phyloP scores from a whole-genome alignment of 148 eudicot species.

The Oxyria digyna region DNA sequence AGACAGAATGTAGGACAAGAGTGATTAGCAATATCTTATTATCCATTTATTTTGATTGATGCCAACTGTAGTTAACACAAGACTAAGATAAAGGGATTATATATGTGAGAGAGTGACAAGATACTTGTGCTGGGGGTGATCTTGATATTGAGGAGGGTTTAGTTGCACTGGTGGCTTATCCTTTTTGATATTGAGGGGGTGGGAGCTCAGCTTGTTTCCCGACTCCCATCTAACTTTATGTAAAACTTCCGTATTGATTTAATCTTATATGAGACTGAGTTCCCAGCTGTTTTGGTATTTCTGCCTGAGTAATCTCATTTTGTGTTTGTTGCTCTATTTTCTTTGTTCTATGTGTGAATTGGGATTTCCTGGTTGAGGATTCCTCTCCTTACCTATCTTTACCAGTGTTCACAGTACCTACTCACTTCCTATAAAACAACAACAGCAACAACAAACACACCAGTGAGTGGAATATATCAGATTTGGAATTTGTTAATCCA shows the following conservation, averaged over 20 bases:
- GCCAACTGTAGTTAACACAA: not conserved
- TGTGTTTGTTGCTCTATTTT: not conserved
- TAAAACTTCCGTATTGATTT: too few species aligned
- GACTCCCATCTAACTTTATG: too few species aligned
- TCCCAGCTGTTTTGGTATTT: not conserved
- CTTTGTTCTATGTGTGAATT: not conserved
- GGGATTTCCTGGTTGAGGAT: not conserved
- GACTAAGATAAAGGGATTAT: not conserved
- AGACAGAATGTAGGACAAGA: not conserved
- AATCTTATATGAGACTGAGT: not conserved
- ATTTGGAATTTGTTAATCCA: not conserved
- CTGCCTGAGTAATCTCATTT: not conserved
- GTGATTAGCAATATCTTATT: not conserved
- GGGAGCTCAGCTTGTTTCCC: too few species aligned
- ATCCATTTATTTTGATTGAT: not conserved
- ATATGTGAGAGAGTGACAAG: not conserved
- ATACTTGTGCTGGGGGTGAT: not conserved
- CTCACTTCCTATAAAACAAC: not conserved
- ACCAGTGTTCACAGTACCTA: not conserved
- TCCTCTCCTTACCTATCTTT: not conserved
- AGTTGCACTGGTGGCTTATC: not conserved
- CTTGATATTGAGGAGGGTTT: not conserved
- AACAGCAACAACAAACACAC: not conserved
- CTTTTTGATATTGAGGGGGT: too few species aligned
- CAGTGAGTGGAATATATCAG: not conserved